Evolutionary conservation across 495 filamentous ascomycete species (phyloP).

Genomic region (Jackrogersella multiformis): DNA sequence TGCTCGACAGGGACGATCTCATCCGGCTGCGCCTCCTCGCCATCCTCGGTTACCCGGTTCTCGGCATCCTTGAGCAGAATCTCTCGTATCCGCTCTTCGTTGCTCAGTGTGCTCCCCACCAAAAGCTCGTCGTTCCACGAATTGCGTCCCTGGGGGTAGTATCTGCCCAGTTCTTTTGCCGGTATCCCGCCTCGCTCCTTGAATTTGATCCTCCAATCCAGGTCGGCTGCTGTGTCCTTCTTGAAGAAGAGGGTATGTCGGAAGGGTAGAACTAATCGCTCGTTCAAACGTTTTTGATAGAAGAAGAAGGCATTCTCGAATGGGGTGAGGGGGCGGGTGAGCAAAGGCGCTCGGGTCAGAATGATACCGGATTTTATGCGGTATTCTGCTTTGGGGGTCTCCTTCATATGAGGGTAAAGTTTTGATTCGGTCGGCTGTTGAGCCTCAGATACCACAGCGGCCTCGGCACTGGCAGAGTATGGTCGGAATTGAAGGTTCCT

Average conservation of each 20-base stretch:
- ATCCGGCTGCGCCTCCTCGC: constrained; percentile 67
- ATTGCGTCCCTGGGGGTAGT: constrained; percentile 76
- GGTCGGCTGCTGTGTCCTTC: constrained; percentile 80
- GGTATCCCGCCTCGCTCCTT: constrained; percentile 73
- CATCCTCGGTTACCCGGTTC: constrained; percentile 67
- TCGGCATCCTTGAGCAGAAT: constrained; percentile 79
- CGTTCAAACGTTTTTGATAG: constrained; percentile 96
- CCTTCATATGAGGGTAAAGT: constrained; percentile 42
- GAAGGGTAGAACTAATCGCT: constrained; percentile 89
- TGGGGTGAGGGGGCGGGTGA: constrained; percentile 82
- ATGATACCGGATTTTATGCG: constrained; percentile 80
- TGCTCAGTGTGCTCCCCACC: constrained; percentile 70
- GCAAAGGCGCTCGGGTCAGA: constrained; percentile 84
- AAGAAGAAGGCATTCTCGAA: constrained; percentile 95
- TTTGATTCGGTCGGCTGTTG: constrained; percentile 39
- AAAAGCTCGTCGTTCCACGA: constrained; percentile 95
- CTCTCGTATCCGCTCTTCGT: constrained; percentile 63
- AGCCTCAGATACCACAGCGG: constrained; percentile 36
- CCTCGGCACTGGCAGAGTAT: constrained; percentile 41
- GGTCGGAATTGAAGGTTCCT: constrained; percentile 38
- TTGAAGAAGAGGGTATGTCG: constrained; percentile 96
- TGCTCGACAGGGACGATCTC: constrained; percentile 75
- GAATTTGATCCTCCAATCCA: constrained; percentile 91
- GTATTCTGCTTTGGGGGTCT: constrained; percentile 55
- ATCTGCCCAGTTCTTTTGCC: constrained; percentile 85